Evolutionary conservation across 2,329 filamentous ascomycete genomes (phyloP), one percentile per base, ranked within the genome.

Genomic region (Curvularia sp.): DNA sequence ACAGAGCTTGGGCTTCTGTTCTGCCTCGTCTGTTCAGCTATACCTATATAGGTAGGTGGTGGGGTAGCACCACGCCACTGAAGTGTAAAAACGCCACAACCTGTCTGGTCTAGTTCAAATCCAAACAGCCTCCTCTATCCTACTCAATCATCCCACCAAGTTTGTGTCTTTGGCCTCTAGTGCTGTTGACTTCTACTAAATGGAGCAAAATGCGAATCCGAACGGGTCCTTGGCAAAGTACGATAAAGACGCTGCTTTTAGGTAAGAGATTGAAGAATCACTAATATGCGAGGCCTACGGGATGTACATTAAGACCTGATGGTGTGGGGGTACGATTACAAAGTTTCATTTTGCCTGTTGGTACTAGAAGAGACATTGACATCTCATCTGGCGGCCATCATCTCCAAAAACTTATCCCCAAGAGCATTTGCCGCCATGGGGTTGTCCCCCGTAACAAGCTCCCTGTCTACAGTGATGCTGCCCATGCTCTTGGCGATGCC

Each of bases 381-480:
- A 36, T n/a, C 13, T 23, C 47, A 65, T 13, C 56, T 54, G 2
- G 54, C 60, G 30, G 50, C 60, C 57, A 76, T 49, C 72, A 75
- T 74, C 55, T 76, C 69, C 48, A 76, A 48, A 28, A 75, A 74
- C 64, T 72, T 74, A 21, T 71, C 65, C 1, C 68, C 73, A 54
- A 76, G 62, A 18, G 67, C 64, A 51, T 72, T 67, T n/a, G 74
- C 73, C 10, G 67, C 64, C 69, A 75, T 68, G 6, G 73, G 69
- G 57, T 75, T 76, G 2, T 68, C 74, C 2, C 70, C 73, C 2
- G 68, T 74, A 6, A 77, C 64, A 10, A 77, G 61, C 62, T 82
- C 80, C 1, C 78, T 65, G 64, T 82, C 77, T 12, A 81, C 73
- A 0, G 78, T 81, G 5, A 81, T 79, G 18, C 67, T 69, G 0